Evolutionary conservation across 192 early-diverging fungal genomes (phyloP).

Genomic region (Pilaira anomala): DNA sequence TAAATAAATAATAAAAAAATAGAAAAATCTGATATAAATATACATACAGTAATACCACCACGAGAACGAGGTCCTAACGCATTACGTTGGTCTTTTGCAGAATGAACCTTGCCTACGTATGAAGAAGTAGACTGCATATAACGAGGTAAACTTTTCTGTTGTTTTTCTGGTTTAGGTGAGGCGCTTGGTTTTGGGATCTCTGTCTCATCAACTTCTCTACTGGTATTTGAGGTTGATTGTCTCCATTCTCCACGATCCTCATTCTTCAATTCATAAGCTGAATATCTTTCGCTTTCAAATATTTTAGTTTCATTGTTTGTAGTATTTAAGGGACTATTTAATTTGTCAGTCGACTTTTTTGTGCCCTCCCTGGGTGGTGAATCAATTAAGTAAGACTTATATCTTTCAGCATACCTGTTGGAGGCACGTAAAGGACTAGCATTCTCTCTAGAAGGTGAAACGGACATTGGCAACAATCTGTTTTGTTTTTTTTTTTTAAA

Average conservation of each 20-base stretch:
- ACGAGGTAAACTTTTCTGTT: not conserved
- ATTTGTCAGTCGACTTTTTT: not conserved
- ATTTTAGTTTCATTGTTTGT: not conserved
- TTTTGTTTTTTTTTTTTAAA: not conserved
- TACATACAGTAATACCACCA: not conserved
- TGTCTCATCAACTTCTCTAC: not conserved
- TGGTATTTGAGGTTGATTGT: not conserved
- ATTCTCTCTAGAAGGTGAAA: slow-evolving; percentile 1
- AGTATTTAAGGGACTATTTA: not conserved
- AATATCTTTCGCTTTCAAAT: not conserved
- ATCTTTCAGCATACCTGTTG: not conserved
- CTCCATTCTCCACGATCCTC: slow-evolving; percentile 18
- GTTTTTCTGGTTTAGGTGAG: not conserved
- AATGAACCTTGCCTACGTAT: not conserved
- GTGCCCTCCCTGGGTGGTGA: not conserved
- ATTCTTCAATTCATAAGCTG: slow-evolving; percentile 7
- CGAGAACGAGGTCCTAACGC: not conserved
- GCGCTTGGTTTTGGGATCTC: not conserved
- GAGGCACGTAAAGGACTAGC: not conserved
- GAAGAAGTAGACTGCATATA: slow-evolving; percentile 10
- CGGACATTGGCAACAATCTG: not conserved
- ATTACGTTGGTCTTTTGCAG: not conserved
- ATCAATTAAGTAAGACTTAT: not conserved
- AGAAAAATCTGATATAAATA: not conserved
- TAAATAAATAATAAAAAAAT: too few species aligned